Evolutionary conservation across 495 filamentous ascomycete genomes (phyloP), one percentile per base, ranked within the genome.

Genomic region (Talaromyces wortmannii): DNA sequence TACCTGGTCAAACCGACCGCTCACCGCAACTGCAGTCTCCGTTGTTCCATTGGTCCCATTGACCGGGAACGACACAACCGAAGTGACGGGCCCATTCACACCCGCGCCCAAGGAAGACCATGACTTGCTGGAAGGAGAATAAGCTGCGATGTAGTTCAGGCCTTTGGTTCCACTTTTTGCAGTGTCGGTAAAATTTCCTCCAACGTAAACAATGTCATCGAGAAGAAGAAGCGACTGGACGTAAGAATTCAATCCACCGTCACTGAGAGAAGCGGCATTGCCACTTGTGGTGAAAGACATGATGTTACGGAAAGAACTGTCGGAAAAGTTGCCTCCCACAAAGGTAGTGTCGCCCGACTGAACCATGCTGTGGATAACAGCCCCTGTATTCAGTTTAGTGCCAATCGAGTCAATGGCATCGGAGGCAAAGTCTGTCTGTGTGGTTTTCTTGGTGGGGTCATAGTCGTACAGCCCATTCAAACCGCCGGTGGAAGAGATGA

Each of bases 391-490:
- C 44, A 99, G 80, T 46, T 77, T 76, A 16, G 79, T 76, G 23
- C 90, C 90, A 52, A 91, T 87, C 60, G 78, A 70, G 66, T 92
- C 82, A 59, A 95, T 83, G 6, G 78, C 75, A 6, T 91, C 96
- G 33, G 81, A 81, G 12, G 79, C 76, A 55, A 92, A 83, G 63
- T 89, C 79, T 32, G 78, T 76, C 52, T 84, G 76, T 7, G 86
- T 74, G 4, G 71, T 73, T 10, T 77, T 75, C 47, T 81, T 67
- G 29, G 73, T 79, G 0, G 91, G 90, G 55, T 92, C 78, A 65
- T 86, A 97, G 57, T 99, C 94, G 67, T 90, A 99, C 3, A 99
- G 69, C 11, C 91, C 91, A 64, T 97, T 97, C 53, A 99, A 67
- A 23, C 85, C 84, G 5, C 44, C 61, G 23, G 55, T 66, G 29